Evolutionary conservation across 129 eudicot genomes (phyloP).

Genomic region (Ambrosia artemisiifolia): DNA sequence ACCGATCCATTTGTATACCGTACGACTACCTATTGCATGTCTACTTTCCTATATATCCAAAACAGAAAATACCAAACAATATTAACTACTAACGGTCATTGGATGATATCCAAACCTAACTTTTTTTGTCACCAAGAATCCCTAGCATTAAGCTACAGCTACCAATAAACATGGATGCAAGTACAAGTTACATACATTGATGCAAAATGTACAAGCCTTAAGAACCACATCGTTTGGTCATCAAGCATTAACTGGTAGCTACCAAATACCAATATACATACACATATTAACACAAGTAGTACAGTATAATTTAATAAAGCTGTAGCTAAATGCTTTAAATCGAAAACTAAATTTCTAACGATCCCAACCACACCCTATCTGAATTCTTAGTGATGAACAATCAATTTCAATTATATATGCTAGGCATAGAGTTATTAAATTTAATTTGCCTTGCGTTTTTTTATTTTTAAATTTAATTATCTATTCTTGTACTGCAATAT

Average conservation of each 20-base stretch:
- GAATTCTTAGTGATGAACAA: conserved; percentile 20
- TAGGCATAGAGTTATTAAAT: conserved; percentile 10
- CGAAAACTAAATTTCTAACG: conserved; percentile 43
- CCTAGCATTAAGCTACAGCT: conserved; percentile 1
- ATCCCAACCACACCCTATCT: conserved; percentile 51
- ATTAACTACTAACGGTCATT: conserved; percentile 15
- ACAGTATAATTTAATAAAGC: conserved; percentile 22
- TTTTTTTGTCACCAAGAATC: conserved; percentile 14
- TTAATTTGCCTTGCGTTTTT: conserved; percentile 19
- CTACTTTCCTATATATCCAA: background rate
- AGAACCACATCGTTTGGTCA: conserved; percentile 7
- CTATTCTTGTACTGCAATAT: background rate
- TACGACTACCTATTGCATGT: background rate
- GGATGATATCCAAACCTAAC: conserved; percentile 24
- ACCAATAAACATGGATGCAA: conserved; percentile 13
- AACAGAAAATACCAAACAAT: background rate
- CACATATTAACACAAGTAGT: conserved; percentile 1
- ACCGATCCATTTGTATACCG: background rate
- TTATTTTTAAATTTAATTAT: conserved; percentile 4
- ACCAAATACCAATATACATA: conserved; percentile 28
- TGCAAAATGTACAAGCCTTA: conserved; percentile 16
- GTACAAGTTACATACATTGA: conserved; percentile 1
- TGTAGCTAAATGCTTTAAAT: conserved; percentile 48
- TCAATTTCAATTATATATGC: conserved; percentile 29
- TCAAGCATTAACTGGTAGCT: conserved; percentile 26